Percentiles rank a stretch among this genome's conserved stretches.
Conservation (phyloP, 192 early-diverging fungal species). For the Coemansia aciculifera region DNA sequence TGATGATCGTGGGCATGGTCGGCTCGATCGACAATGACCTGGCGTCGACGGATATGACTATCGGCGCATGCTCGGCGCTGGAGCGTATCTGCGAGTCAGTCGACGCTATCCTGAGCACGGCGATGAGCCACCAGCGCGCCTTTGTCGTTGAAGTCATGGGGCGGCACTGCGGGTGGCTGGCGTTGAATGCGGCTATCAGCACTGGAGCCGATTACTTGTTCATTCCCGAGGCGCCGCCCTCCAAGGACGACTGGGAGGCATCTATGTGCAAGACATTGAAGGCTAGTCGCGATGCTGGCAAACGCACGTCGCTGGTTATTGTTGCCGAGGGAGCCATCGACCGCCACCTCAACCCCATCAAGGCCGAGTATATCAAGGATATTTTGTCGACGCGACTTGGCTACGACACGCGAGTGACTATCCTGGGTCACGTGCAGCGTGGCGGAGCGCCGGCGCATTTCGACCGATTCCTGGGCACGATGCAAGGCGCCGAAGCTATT, state of each 20-base stretch:
- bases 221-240: constrained; percentile 90
- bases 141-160: constrained; percentile 99
- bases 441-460: constrained; percentile 88
- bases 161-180: constrained; percentile 95
- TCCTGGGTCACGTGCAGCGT: constrained; percentile 92
- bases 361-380: constrained; percentile 79
- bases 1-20: constrained; percentile 95
- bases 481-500: constrained; percentile 93
- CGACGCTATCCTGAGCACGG: constrained; percentile 90
- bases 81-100: constrained; percentile 95
- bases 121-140: constrained; percentile 90
- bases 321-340: constrained; percentile 97
- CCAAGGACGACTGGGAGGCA: constrained; percentile 82
- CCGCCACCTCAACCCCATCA: constrained; percentile 82
- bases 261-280: constrained; percentile 81
- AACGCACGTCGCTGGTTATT: constrained; percentile 92
- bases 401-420: constrained; percentile 93
- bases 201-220: constrained; percentile 96
- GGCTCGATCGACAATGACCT: constrained; percentile 98
- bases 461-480: constrained; percentile 91
- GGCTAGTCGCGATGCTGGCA: constrained; percentile 75
- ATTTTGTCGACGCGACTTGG: constrained; percentile 75
- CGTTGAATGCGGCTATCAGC: constrained; percentile 80
- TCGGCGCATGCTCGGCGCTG: constrained; percentile 90
- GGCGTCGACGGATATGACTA: constrained; percentile 89